Evolutionary conservation across 495 filamentous ascomycete genomes (phyloP).

Genomic region (Tuber umbilicatum): DNA sequence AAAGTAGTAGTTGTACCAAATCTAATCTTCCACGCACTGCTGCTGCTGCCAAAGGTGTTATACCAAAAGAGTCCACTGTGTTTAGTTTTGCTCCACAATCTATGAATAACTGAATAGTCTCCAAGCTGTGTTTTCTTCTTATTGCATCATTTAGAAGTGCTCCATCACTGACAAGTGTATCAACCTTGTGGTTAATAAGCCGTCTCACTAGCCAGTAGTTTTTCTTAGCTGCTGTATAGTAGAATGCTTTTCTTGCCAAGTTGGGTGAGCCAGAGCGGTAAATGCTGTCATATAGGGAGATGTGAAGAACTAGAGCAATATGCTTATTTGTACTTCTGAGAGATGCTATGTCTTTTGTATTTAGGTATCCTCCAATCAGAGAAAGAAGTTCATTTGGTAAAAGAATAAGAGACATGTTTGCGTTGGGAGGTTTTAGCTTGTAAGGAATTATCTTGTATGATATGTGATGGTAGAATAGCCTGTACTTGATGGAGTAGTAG

Average conservation of each 20-base stretch:
- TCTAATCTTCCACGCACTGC: neutral
- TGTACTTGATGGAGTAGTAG: neutral
- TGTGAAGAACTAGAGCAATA: neutral
- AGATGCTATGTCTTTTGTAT: neutral
- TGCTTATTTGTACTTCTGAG: neutral
- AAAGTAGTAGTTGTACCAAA: neutral
- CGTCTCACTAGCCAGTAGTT: neutral
- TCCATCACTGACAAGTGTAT: neutral
- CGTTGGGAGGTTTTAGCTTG: neutral
- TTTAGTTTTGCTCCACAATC: neutral
- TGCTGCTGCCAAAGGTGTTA: neutral
- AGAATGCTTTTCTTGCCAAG: neutral
- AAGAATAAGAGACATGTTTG: neutral
- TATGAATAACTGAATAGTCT: neutral
- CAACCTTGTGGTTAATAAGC: neutral
- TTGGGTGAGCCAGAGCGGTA: neutral
- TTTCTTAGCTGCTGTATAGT: neutral
- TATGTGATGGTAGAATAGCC: neutral
- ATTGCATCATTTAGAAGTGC: neutral
- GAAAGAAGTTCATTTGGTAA: neutral
- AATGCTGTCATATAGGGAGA: neutral
- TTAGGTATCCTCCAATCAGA: neutral
- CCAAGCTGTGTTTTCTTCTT: neutral
- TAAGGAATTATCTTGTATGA: neutral
- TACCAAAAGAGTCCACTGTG: neutral